phyloP scores from a whole-genome alignment of 305 asterid species.

The Rubia peregrina region DNA sequence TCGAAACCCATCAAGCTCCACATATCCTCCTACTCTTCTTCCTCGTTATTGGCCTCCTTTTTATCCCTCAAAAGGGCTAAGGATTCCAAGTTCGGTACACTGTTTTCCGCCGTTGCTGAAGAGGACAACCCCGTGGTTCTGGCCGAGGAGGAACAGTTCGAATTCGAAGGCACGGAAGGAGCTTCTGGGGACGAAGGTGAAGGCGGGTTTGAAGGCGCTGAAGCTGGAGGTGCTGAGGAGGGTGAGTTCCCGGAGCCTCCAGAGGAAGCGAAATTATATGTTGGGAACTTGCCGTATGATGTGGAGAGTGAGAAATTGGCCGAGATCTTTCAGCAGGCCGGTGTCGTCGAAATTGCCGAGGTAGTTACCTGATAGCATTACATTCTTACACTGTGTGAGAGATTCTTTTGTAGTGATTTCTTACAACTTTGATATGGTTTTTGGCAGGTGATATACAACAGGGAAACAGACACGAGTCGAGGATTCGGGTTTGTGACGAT shows the following conservation, averaged over 20 bases:
- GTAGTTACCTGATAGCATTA: constrained; percentile 19
- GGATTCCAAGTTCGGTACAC: constrained; percentile 21
- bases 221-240: constrained; percentile 17
- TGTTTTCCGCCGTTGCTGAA: constrained; percentile 41
- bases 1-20: constrained; percentile 25
- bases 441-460: constrained; percentile 65
- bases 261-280: constrained; percentile 76
- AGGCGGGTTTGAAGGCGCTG: constrained; percentile 18
- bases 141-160: constrained; percentile 30
- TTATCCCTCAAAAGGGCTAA: constrained; percentile 16
- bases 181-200: constrained; percentile 21
- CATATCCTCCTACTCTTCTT: constrained; percentile 25
- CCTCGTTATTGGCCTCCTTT: constrained; percentile 13
- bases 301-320: constrained; percentile 64
- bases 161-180: constrained; percentile 15
- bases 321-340: constrained; percentile 61
- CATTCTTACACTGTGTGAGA: neutral
- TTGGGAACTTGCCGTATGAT: constrained; percentile 84
- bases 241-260: constrained; percentile 42
- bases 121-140: constrained; percentile 44
- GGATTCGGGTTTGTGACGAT: constrained; percentile 94
- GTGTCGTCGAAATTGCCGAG: constrained; percentile 80
- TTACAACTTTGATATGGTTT: constrained; percentile 5
- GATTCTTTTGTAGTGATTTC: neutral
- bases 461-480: constrained; percentile 72